These are phyloP conservation scores for Monosporozyma servazzii DNA, from an alignment of 805 yeast species.

Conservation along the genomic window DNA sequence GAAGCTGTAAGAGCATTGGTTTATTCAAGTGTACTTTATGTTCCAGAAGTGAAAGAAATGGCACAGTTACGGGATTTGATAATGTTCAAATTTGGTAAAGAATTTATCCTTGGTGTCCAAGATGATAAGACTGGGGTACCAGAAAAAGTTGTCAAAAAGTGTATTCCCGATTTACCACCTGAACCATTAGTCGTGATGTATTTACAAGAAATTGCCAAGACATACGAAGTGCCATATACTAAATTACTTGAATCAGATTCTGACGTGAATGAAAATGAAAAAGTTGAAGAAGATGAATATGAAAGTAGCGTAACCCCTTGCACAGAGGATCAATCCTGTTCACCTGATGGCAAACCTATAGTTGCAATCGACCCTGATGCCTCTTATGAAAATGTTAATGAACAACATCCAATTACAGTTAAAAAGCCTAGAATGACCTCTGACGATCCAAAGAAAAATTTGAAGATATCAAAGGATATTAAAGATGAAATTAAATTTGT, in stretches of 20 bases:
- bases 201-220: slow-evolving; percentile 68
- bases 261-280: slow-evolving; percentile 20
- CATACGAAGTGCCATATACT: slow-evolving; percentile 69
- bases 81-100: slow-evolving; percentile 55
- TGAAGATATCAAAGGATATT: slow-evolving; percentile 35
- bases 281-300: slow-evolving; percentile 15
- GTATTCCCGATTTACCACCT: slow-evolving; percentile 59
- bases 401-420: slow-evolving; percentile 34
- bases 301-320: slow-evolving; percentile 14
- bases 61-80: slow-evolving; percentile 51
- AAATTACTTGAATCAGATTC: slow-evolving; percentile 31
- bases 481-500: slow-evolving; percentile 29
- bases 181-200: slow-evolving; percentile 58
- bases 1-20: slow-evolving; percentile 63
- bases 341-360: slow-evolving; percentile 29
- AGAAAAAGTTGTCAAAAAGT: slow-evolving; percentile 52
- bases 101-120: slow-evolving; percentile 40
- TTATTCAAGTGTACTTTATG: slow-evolving; percentile 39
- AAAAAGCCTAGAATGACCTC: slow-evolving; percentile 35
- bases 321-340: slow-evolving; percentile 27
- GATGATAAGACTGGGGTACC: slow-evolving; percentile 42
- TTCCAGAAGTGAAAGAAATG: slow-evolving; percentile 66
- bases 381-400: slow-evolving; percentile 23
- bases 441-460: slow-evolving; percentile 33
- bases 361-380: slow-evolving; percentile 31